Evolutionary conservation across 2,329 filamentous ascomycete species (phyloP).

Genomic region (Diaporthe velutina): DNA sequence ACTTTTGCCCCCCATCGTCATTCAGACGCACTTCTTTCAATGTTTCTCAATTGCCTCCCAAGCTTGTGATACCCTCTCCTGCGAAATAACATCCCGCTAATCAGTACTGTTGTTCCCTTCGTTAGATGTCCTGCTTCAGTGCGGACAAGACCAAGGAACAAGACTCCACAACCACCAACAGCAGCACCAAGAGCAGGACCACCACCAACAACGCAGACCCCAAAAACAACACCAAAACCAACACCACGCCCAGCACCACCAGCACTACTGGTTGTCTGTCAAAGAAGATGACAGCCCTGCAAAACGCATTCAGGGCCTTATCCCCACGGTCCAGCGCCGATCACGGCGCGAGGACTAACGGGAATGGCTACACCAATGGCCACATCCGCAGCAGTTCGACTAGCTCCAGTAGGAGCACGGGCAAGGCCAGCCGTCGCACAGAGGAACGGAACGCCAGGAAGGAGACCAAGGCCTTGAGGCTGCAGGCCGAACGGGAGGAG

Average conservation of each 20-base stretch:
- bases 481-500: slow-evolving; percentile 43
- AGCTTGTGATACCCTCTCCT: slow-evolving; percentile 14
- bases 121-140: slow-evolving; percentile 17
- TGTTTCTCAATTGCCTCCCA: background rate
- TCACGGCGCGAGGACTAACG: slow-evolving; percentile 11
- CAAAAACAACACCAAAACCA: background rate
- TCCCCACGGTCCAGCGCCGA: slow-evolving; percentile 39
- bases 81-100: background rate
- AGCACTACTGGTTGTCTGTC: background rate
- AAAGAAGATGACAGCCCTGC: slow-evolving; percentile 37
- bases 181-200: background rate
- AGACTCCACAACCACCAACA: background rate
- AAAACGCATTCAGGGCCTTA: slow-evolving; percentile 38
- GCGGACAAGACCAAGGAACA: slow-evolving; percentile 9
- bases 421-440: slow-evolving; percentile 33
- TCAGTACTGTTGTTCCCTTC: background rate
- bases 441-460: slow-evolving; percentile 51
- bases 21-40: background rate
- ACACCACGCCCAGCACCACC: background rate
- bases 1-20: background rate
- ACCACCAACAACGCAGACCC: background rate
- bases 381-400: slow-evolving; percentile 25
- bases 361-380: background rate
- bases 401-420: slow-evolving; percentile 25
- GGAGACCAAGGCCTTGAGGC: slow-evolving; percentile 43